Evolutionary conservation across 331 rosid genomes (phyloP).

Genomic region (Stylosanthes scabra): DNA sequence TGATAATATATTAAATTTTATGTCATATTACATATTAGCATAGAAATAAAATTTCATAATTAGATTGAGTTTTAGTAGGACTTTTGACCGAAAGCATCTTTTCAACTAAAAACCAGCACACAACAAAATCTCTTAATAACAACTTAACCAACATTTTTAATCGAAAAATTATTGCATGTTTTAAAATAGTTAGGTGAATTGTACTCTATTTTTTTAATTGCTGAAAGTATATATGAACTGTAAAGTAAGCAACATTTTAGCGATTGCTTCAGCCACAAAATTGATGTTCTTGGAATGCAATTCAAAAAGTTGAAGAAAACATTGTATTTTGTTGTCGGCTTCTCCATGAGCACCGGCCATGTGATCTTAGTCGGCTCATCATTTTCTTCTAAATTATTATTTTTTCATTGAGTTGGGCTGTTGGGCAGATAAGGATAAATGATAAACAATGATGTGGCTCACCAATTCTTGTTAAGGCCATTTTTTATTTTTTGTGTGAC

Average conservation of each 20-base stretch:
- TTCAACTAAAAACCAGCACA: background rate
- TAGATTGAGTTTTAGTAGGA: background rate
- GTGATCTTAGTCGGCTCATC: slow-evolving; percentile 22
- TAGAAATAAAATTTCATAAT: background rate
- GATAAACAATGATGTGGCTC: background rate
- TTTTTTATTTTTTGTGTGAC: background rate
- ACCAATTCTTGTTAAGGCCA: background rate
- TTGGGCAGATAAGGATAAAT: background rate
- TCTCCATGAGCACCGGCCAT: background rate
- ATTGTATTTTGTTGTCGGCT: slow-evolving; percentile 4
- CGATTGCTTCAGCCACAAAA: background rate
- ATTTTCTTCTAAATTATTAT: background rate
- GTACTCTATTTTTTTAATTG: too few species aligned
- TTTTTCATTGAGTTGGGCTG: background rate
- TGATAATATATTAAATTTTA: too few species aligned
- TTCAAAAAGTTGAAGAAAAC: background rate
- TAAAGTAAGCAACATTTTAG: background rate
- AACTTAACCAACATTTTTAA: too few species aligned
- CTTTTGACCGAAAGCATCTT: background rate
- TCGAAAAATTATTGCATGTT: too few species aligned
- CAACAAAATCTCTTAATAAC: background rate
- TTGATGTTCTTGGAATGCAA: background rate
- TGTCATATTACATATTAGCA: too few species aligned
- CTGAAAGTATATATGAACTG: background rate
- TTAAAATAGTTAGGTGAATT: too few species aligned